Evolutionary conservation across 768 basidiomycete genomes (phyloP).

Genomic region (Xanthoconium purpureum): DNA sequence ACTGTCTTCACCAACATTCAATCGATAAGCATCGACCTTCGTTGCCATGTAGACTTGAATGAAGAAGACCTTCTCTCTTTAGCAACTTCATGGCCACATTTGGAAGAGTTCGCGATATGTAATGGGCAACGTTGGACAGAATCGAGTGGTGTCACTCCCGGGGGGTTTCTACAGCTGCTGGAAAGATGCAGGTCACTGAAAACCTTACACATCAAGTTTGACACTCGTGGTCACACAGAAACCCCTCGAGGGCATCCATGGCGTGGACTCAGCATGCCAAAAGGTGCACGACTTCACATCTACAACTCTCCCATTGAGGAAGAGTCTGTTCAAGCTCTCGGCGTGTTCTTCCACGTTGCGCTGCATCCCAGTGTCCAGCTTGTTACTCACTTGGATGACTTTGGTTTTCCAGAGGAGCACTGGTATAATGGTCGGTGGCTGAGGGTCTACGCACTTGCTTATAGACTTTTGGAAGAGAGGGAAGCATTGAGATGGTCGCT

Average conservation of each 20-base stretch:
- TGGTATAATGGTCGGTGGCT: too few relatives aligned
- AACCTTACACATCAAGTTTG: background rate
- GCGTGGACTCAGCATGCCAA: background rate
- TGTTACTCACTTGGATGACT: too few relatives aligned
- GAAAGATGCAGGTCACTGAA: background rate
- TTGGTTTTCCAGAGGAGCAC: too few relatives aligned
- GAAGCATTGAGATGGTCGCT: too few relatives aligned
- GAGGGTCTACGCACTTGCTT: too few relatives aligned
- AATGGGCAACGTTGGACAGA: background rate
- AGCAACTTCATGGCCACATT: background rate
- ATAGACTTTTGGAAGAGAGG: too few relatives aligned
- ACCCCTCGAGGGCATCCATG: background rate
- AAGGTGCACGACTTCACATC: background rate
- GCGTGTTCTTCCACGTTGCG: too few relatives aligned
- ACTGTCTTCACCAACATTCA: background rate
- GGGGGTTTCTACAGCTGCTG: background rate
- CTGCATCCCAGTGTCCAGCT: too few relatives aligned
- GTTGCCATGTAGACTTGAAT: background rate
- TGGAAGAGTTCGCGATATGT: background rate
- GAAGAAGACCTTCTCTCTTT: background rate
- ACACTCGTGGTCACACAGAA: background rate
- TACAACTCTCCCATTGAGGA: background rate
- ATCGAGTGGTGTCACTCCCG: background rate
- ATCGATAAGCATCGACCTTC: background rate
- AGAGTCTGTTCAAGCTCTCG: too few relatives aligned